These are phyloP conservation scores for Castanopsis chinensis DNA, from an alignment of 306 rosid species.

Conservation along the genomic window DNA sequence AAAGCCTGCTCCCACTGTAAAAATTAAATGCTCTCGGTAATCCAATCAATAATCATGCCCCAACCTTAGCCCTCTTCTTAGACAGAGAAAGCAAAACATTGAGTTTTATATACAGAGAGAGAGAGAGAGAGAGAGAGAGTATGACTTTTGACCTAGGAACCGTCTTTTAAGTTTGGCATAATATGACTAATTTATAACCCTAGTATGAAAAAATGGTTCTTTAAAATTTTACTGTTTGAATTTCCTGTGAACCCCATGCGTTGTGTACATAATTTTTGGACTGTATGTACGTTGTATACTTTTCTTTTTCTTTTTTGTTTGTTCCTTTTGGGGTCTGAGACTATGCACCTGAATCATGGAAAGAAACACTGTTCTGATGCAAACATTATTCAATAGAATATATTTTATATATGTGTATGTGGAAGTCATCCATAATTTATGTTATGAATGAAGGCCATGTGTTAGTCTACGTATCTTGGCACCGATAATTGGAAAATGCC, in stretches of 20 bases:
- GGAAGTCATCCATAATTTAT: neutral
- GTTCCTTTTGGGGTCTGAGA: neutral
- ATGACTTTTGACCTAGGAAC: constrained; percentile 38
- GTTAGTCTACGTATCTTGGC: constrained; percentile 3
- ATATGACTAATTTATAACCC: constrained; percentile 5
- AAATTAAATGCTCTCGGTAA: constrained; percentile 41
- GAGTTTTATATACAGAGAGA: neutral
- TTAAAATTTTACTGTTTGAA: neutral
- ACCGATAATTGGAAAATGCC: constrained; percentile 13
- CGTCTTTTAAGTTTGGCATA: constrained; percentile 22
- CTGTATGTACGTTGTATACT: neutral
- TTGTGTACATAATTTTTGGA: neutral
- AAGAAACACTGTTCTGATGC: neutral
- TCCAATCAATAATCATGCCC: constrained; percentile 34
- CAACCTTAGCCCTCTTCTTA: constrained; percentile 30
- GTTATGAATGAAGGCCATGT: constrained; percentile 22
- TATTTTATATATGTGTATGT: neutral
- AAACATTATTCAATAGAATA: neutral
- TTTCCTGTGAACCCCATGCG: neutral
- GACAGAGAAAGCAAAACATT: constrained; percentile 18
- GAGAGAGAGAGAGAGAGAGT: constrained; percentile 7
- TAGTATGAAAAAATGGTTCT: neutral
- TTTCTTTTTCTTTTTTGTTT: neutral
- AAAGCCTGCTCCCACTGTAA: constrained; percentile 52
- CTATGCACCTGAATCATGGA: neutral